Evolutionary conservation across 352 stramenopile genomes (phyloP).

Genomic region (Elongisporangium prolatum): DNA sequence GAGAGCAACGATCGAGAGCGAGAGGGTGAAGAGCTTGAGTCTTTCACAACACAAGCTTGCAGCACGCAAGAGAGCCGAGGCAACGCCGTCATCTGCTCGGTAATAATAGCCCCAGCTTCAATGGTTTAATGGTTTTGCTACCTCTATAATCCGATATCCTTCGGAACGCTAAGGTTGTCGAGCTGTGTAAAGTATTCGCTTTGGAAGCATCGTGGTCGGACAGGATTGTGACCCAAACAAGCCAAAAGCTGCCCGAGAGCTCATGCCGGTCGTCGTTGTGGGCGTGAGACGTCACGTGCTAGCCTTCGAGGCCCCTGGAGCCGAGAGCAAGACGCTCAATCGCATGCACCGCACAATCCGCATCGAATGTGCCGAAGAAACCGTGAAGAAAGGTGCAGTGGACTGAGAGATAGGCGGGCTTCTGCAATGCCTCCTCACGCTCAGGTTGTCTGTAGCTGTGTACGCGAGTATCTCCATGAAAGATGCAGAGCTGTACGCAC

Average conservation of each 20-base stretch:
- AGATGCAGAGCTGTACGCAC: background rate
- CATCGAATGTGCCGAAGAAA: background rate
- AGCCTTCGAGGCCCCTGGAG: constrained; percentile 40
- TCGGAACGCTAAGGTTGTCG: background rate
- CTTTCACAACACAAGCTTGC: background rate
- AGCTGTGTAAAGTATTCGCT: background rate
- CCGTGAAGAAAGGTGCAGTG: background rate
- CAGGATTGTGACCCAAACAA: background rate
- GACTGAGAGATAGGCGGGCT: background rate
- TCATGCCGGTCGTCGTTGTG: constrained; percentile 13
- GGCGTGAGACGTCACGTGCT: constrained; percentile 28
- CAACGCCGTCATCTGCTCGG: background rate
- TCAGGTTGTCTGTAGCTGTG: background rate
- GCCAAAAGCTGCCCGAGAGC: background rate
- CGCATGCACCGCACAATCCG: constrained; percentile 9
- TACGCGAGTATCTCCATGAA: background rate
- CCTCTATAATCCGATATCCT: background rate
- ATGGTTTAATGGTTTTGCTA: background rate
- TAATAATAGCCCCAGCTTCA: background rate
- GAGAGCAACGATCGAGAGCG: background rate
- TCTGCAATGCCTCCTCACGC: background rate
- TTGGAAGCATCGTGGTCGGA: background rate
- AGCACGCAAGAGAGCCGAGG: background rate
- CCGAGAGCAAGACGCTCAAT: constrained; percentile 18
- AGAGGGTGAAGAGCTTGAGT: background rate